These are phyloP conservation scores for Candida sp. DNA, from an alignment of 1,139 yeast species.

Conservation along the genomic window DNA sequence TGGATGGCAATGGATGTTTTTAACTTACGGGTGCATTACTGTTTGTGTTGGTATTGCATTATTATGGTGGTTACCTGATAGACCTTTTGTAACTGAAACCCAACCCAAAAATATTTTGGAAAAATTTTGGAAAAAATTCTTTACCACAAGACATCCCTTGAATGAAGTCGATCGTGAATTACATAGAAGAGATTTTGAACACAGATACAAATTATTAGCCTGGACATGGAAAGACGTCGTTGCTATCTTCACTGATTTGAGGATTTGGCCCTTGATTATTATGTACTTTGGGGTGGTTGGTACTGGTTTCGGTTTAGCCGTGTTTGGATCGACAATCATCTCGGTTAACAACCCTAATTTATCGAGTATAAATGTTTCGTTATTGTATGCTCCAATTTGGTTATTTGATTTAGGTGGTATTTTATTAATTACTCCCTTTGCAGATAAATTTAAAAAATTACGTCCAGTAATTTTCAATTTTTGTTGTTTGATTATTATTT, in stretches of 20 bases:
- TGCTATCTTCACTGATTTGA: slow-evolving; percentile 54
- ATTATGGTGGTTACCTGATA: slow-evolving; percentile 85
- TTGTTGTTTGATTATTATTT: slow-evolving; percentile 64
- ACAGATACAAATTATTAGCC: slow-evolving; percentile 28
- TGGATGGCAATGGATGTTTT: slow-evolving; percentile 90
- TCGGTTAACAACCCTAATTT: slow-evolving; percentile 59
- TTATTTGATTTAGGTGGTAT: slow-evolving; percentile 81
- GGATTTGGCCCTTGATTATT: slow-evolving; percentile 78
- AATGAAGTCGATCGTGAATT: slow-evolving; percentile 48
- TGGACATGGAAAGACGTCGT: slow-evolving; percentile 67
- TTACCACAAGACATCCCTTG: slow-evolving; percentile 50
- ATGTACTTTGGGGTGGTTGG: slow-evolving; percentile 96
- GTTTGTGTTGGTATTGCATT: slow-evolving; percentile 60
- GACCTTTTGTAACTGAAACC: slow-evolving; percentile 33
- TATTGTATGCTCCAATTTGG: slow-evolving; percentile 89
- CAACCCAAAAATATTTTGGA: slow-evolving; percentile 11
- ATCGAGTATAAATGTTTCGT: slow-evolving; percentile 65
- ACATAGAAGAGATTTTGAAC: slow-evolving; percentile 64
- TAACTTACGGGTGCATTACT: slow-evolving; percentile 75
- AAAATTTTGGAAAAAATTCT: slow-evolving; percentile 18
- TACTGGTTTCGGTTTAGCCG: slow-evolving; percentile 81
- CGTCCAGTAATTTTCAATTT: slow-evolving; percentile 61
- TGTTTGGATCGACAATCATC: slow-evolving; percentile 83
- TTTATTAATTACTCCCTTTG: slow-evolving; percentile 70
- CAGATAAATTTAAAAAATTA: slow-evolving; percentile 59